These are phyloP conservation scores for Cantharellus anzutake DNA, from an alignment of 768 basidiomycete genomes.

Conservation along the genomic window DNA sequence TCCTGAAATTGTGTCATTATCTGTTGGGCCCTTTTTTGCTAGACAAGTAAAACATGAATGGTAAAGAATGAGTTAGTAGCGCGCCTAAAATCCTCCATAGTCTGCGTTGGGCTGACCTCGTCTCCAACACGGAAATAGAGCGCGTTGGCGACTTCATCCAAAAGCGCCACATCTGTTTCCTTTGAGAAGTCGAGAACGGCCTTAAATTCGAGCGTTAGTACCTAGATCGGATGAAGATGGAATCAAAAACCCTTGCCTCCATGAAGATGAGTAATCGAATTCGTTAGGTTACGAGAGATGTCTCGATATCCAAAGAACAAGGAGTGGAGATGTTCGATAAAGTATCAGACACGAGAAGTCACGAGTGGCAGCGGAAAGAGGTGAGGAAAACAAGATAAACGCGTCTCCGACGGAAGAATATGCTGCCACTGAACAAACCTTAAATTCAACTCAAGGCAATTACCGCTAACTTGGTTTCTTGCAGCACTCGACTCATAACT, in stretches of 20 bases:
- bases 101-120: slow-evolving; percentile 35
- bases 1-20: slow-evolving; percentile 93
- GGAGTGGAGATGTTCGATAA: no score
- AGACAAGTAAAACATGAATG: slow-evolving; percentile 2
- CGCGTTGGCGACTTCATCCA: slow-evolving; percentile 86
- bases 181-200: slow-evolving; percentile 81
- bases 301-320: neutral
- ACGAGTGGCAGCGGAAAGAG: no score
- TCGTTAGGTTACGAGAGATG: neutral
- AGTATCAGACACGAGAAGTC: no score
- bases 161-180: slow-evolving; percentile 80
- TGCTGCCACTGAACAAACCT: no score
- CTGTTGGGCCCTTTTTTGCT: slow-evolving; percentile 94
- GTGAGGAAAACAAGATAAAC: no score
- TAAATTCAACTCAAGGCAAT: neutral
- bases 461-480: neutral
- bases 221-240: neutral
- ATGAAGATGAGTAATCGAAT: neutral
- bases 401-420: no score
- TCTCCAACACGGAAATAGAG: slow-evolving; percentile 73
- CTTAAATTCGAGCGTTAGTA: slow-evolving; percentile 22
- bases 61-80: slow-evolving; percentile 3
- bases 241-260: neutral
- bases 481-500: neutral
- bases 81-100: neutral